These are phyloP conservation scores for Zoysia pacifica DNA, from an alignment of 176 grass and related monocot species.

Conservation along the genomic window DNA sequence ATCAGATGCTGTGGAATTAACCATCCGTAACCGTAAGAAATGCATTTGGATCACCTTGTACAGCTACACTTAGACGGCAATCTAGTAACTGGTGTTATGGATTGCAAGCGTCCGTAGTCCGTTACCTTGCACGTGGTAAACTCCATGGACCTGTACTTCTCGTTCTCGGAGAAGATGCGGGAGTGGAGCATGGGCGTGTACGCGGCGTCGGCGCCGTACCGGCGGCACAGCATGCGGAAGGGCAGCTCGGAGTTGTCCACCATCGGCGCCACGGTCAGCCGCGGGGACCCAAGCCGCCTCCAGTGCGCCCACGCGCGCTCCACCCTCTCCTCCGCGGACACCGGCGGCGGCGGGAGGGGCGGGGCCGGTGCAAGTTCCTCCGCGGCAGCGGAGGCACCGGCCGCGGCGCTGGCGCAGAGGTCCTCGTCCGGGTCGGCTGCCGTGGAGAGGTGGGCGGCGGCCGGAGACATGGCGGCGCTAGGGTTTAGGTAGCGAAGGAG, in stretches of 20 bases:
- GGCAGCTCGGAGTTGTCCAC: conserved; percentile 97
- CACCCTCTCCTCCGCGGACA: conserved; percentile 51
- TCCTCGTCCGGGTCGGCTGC: conserved; percentile 46
- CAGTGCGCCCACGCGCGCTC: conserved; percentile 92
- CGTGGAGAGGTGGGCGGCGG: conserved; percentile 41
- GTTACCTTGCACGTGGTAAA: conserved; percentile 88
- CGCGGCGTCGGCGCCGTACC: conserved; percentile 76
- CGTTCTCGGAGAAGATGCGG: conserved; percentile 95
- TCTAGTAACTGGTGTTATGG: not conserved
- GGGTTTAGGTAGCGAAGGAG: conserved; percentile 57
- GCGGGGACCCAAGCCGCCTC: conserved; percentile 65
- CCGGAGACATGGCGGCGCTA: conserved; percentile 61
- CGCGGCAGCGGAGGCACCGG: not conserved
- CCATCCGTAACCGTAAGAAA: not conserved
- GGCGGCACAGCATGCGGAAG: conserved; percentile 94
- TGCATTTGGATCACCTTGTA: not conserved
- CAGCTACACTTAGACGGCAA: too few species aligned
- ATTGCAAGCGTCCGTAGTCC: not conserved
- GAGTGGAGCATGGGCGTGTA: conserved; percentile 99
- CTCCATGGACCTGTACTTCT: conserved; percentile 92
- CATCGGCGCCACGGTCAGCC: conserved; percentile 81
- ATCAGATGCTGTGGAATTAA: not conserved
- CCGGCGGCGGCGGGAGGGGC: conserved; percentile 27
- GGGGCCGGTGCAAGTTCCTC: conserved; percentile 18
- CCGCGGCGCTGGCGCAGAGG: conserved; percentile 20